Conservation (phyloP, 441 rosid species). For the Corymbia calophylla region DNA sequence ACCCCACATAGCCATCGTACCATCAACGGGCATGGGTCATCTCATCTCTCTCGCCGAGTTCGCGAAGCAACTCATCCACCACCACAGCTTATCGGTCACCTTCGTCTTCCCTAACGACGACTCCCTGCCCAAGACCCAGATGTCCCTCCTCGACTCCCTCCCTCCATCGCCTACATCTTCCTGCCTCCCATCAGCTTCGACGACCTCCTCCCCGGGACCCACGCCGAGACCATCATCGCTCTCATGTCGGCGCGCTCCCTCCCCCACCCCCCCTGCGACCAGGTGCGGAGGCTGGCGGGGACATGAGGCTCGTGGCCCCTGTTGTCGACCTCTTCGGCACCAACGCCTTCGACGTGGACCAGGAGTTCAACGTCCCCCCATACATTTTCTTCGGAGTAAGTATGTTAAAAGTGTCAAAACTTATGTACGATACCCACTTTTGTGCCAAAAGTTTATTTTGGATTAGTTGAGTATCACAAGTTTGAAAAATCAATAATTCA, state of each 20-base stretch:
- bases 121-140: slow-evolving; percentile 23
- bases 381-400: slow-evolving; percentile 13
- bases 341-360: slow-evolving; percentile 26
- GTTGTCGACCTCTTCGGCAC: slow-evolving; percentile 35
- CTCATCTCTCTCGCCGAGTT: slow-evolving; percentile 45
- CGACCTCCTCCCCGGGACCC: slow-evolving; percentile 16
- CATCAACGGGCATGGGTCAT: slow-evolving; percentile 57
- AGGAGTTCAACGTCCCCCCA: slow-evolving; percentile 21
- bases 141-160: slow-evolving; percentile 24
- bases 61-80: slow-evolving; percentile 29
- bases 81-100: slow-evolving; percentile 27
- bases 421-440: too few relatives aligned
- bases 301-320: slow-evolving; percentile 18
- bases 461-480: too few relatives aligned
- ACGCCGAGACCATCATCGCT: slow-evolving; percentile 25
- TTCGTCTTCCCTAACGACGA: slow-evolving; percentile 32
- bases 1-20: slow-evolving; percentile 30
- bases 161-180: slow-evolving; percentile 27
- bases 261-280: slow-evolving; percentile 11
- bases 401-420: too few relatives aligned
- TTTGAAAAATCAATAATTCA: too few relatives aligned
- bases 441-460: too few relatives aligned
- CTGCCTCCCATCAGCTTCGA: slow-evolving; percentile 34
- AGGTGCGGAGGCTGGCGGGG: slow-evolving; percentile 5
- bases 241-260: slow-evolving; percentile 33